Percentiles rank a stretch among this genome's conserved stretches.
Conservation (phyloP, 495 filamentous ascomycete genomes). For the Parathielavia appendiculata region DNA sequence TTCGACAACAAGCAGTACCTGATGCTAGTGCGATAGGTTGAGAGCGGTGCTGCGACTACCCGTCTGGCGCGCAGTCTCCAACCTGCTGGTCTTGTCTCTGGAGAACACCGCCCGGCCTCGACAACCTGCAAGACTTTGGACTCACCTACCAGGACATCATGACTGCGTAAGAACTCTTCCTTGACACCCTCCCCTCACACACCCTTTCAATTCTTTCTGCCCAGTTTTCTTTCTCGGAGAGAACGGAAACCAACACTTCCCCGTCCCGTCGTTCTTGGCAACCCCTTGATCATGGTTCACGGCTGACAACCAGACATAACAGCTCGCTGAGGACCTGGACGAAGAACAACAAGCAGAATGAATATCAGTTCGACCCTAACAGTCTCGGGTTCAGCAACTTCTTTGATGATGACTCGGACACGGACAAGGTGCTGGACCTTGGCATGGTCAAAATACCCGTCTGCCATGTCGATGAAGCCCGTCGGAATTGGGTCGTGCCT, state of each 20-base stretch:
- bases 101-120: not conserved
- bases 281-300: too few species aligned
- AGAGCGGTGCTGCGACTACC: not conserved
- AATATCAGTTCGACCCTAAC: not conserved
- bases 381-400: not conserved
- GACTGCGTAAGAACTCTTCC: not conserved
- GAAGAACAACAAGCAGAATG: not conserved
- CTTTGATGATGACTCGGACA: not conserved
- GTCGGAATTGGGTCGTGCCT: too few species aligned
- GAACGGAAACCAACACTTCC: too few species aligned
- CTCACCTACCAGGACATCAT: not conserved
- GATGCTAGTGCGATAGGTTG: not conserved
- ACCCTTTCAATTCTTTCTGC: not conserved
- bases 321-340: not conserved
- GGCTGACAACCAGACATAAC: not conserved
- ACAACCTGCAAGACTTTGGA: not conserved
- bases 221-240: too few species aligned
- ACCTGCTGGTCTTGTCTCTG: not conserved
- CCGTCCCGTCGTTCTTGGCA: too few species aligned
- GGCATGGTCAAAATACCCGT: not conserved
- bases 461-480: conserved; percentile 22
- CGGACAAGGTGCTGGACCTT: not conserved
- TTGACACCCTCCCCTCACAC: not conserved
- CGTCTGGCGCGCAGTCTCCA: not conserved
- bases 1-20: not conserved